Conservation (phyloP, 2,329 filamentous ascomycete genomes). For the Stagonosporopsis chrysanthemi region DNA sequence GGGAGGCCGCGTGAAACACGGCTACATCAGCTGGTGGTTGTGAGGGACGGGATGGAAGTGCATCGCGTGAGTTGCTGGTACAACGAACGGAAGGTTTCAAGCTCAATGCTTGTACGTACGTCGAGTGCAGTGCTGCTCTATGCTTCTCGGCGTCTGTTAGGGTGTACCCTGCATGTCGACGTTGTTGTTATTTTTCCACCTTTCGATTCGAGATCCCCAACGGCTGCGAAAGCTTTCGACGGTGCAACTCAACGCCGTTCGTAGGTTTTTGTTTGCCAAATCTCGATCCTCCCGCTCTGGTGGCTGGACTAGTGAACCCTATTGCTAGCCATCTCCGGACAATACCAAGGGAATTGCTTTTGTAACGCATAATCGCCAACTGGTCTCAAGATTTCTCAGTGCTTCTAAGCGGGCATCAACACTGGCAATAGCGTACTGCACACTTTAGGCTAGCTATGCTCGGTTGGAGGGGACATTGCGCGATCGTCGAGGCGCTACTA, state of each 20-base stretch:
- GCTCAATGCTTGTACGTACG: not conserved
- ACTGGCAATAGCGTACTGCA: not conserved
- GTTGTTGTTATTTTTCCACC: not conserved
- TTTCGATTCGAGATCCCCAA: not conserved
- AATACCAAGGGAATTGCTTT: not conserved
- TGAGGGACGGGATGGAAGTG: not conserved
- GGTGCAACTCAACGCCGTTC: not conserved
- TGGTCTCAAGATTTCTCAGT: not conserved
- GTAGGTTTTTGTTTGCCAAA: not conserved
- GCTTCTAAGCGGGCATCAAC: not conserved
- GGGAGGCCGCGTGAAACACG: slow-evolving; percentile 6
- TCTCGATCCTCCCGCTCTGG: not conserved
- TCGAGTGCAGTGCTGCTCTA: not conserved
- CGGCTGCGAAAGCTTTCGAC: slow-evolving; percentile 2
- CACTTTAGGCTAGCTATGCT: not conserved
- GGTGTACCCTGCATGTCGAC: slow-evolving; percentile 1
- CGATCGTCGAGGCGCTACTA: not conserved
- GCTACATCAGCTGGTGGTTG: not conserved
- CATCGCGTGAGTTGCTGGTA: not conserved
- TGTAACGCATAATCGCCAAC: not conserved
- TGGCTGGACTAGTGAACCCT: not conserved
- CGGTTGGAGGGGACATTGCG: not conserved
- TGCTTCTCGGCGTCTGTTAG: not conserved
- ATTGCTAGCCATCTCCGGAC: not conserved
- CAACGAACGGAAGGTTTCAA: not conserved